Evolutionary conservation across 352 stramenopile genomes (phyloP), one percentile per base, ranked within the genome.

Genomic region (Phytophthora citrophthora): DNA sequence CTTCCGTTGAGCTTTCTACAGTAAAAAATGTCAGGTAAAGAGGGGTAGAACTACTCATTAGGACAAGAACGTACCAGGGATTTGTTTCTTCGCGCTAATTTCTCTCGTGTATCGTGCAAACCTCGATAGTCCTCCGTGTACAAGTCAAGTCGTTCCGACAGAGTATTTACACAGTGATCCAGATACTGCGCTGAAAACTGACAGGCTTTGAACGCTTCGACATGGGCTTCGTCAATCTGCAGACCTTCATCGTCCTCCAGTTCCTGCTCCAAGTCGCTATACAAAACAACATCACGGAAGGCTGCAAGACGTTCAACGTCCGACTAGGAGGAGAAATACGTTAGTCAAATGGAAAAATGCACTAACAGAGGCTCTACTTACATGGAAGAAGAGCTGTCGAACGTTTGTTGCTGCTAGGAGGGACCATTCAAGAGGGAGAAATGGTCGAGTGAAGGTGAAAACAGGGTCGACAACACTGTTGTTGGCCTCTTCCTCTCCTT

Each of bases 151-250:
- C 86, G 70, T 15, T 54, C 18, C 0, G 68, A 56, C 5, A 94
- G 61, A 4, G 61, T 72, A 20, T 76, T 48, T 1, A 90, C 70
- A 36, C 86, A 94, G 16, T 88, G 72, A 15, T 81, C 71, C 2
- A 94, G 56, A 61, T 94, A 94, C 56, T 94, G 86, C 1, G 78
- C 77, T 8, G 86, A 87, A 13, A 86, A 76, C 43, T 93, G 83
- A 7, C 65, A 76, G 36, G 82, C 15, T 32, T 75, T 74, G 47
- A 93, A 91, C 1, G 86, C 81, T 11, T 61, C 40, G 5, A 83
- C 31, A 16, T 89, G 65, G 20, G 61, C 65, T 11, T 87, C 69
- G 26, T 93, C 56, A 5, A 93, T 74, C 26, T 81, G 63, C 1
- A 94, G 61, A 5, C 70, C 71, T 15, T 81, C 70, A 40, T 89